Conservation (phyloP, 768 basidiomycete genomes). For the Antrodiella citrinella region DNA sequence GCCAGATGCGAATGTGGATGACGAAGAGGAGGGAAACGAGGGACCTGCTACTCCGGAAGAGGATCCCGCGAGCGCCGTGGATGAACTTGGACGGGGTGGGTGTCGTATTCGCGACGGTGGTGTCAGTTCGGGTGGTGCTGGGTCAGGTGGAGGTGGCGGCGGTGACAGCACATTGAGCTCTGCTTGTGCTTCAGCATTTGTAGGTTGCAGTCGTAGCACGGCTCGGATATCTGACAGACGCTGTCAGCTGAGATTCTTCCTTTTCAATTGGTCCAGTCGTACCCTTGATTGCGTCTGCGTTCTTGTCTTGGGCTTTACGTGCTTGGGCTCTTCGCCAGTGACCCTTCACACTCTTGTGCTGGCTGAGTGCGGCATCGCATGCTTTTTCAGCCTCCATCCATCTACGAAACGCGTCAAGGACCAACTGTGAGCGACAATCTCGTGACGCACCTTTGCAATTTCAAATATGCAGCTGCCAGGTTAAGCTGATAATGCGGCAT, state of each 20-base stretch:
- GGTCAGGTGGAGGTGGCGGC: conserved; percentile 8
- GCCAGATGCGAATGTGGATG: conserved; percentile 16
- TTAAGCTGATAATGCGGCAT: conserved; percentile 72
- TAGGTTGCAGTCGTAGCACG: conserved; percentile 52
- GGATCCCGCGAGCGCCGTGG: background rate
- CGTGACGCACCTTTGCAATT: conserved; percentile 51
- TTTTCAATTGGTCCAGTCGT: too few relatives aligned
- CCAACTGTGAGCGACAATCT: conserved; percentile 2
- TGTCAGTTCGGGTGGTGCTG: background rate
- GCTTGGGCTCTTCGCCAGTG: conserved; percentile 65
- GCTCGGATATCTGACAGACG: conserved; percentile 62
- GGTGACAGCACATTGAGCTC: conserved; percentile 41
- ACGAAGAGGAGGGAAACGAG: conserved; percentile 21
- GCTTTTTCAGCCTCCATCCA: conserved; percentile 69
- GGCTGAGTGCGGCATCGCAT: conserved; percentile 54
- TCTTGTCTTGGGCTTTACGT: conserved; percentile 47
- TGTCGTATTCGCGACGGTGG: background rate
- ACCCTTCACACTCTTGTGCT: conserved; percentile 63
- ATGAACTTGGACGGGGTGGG: background rate
- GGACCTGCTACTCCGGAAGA: background rate
- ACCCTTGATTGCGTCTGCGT: conserved; percentile 58
- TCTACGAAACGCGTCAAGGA: conserved; percentile 25
- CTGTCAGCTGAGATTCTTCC: too few relatives aligned
- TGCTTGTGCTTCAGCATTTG: conserved; percentile 51
- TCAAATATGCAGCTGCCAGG: conserved; percentile 66